phyloP scores from a whole-genome alignment of 148 eudicot species.

The Gaultheria prostrata region DNA sequence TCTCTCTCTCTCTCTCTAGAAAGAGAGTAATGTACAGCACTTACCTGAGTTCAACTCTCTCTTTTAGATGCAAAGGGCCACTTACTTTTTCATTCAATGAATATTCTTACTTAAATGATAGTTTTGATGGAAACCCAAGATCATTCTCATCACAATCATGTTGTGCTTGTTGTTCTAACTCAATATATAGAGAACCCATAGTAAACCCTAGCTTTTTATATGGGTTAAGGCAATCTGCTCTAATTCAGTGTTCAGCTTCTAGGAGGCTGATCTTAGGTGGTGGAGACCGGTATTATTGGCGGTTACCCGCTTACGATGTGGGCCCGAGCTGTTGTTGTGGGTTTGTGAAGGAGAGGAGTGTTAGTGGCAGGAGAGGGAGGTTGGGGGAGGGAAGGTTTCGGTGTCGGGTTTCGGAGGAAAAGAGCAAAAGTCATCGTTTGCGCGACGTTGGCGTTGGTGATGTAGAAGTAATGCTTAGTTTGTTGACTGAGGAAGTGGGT shows the following conservation, averaged over 20 bases:
- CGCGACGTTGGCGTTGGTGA: constrained; percentile 40
- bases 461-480: constrained; percentile 70
- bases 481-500: constrained; percentile 59
- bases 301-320: constrained; percentile 34
- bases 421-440: constrained; percentile 15
- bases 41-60: constrained; percentile 32
- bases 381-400: constrained; percentile 32
- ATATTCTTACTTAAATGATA: constrained; percentile 25
- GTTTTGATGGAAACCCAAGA: constrained; percentile 20
- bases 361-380: constrained; percentile 26
- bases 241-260: constrained; percentile 60
- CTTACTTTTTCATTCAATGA: constrained; percentile 37
- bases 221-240: constrained; percentile 72
- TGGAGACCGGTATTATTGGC: constrained; percentile 29
- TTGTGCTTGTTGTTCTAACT: constrained; percentile 38
- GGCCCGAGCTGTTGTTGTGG: constrained; percentile 36
- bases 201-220: constrained; percentile 42
- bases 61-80: constrained; percentile 35
- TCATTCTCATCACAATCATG: constrained; percentile 25
- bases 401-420: constrained; percentile 35
- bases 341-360: constrained; percentile 27
- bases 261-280: constrained; percentile 44
- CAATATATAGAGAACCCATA: constrained; percentile 31
- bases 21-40: constrained; percentile 37
- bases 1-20: constrained; percentile 9